Conservation (phyloP, 1,284 basidiomycete genomes). For the Melampsora americana region DNA sequence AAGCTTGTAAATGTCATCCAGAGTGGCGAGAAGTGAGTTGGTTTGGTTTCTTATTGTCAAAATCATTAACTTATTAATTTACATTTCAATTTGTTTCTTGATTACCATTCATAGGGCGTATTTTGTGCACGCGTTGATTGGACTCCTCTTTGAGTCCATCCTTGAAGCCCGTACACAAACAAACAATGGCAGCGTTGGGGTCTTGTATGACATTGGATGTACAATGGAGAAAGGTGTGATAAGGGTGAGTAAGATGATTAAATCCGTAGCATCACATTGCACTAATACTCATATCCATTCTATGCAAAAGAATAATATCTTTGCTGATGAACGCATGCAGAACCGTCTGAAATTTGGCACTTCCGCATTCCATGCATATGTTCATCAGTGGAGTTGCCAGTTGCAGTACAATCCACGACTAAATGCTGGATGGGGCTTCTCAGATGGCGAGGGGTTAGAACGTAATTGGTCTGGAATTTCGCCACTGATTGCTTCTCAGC, state of each 20-base stretch:
- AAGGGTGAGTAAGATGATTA: not conserved
- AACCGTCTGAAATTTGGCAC: constrained; percentile 15
- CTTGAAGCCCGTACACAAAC: not conserved
- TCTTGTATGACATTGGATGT: constrained; percentile 23
- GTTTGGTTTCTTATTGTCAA: too few relatives aligned
- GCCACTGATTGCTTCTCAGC: not conserved
- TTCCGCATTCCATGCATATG: constrained; percentile 24
- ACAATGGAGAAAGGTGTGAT: constrained; percentile 3
- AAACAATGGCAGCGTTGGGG: not conserved
- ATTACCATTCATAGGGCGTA: too few relatives aligned
- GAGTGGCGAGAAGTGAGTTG: not conserved
- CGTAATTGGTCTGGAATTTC: constrained; percentile 15
- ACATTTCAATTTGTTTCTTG: too few relatives aligned
- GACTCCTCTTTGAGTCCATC: not conserved
- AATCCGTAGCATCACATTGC: not conserved
- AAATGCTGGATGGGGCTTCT: not conserved
- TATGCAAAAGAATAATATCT: not conserved
- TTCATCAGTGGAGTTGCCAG: constrained; percentile 17
- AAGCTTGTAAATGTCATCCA: constrained; percentile 10
- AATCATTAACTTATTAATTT: too few relatives aligned
- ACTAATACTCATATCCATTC: not conserved
- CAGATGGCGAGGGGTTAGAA: not conserved
- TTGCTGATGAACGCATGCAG: not conserved
- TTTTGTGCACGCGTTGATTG: too few relatives aligned
- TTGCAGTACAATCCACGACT: constrained; percentile 13